A percentile compares a stretch with the other conserved stretches of the same genome.
These are phyloP conservation scores for Trichophyton mentagrophytes DNA, from an alignment of 2,329 filamentous ascomycete species.

Conservation along the genomic window DNA sequence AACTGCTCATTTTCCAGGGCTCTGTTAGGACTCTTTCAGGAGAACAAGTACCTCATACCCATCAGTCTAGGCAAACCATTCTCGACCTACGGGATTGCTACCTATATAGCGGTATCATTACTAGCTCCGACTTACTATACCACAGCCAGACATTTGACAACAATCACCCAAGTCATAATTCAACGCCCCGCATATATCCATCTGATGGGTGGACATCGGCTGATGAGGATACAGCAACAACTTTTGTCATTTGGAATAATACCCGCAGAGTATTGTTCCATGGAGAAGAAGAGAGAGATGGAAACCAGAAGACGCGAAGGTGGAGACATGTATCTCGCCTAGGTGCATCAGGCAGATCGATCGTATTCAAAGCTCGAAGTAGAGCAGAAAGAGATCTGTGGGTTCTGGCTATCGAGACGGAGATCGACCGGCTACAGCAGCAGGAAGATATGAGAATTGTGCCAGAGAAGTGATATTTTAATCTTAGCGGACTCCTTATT, in stretches of 20 bases:
- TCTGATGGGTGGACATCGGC: constrained; percentile 49
- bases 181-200: constrained; percentile 47
- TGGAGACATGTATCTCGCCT: constrained; percentile 48
- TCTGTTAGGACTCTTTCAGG: constrained; percentile 44
- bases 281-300: constrained; percentile 24
- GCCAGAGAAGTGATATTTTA: constrained; percentile 2
- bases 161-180: constrained; percentile 47
- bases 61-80: constrained; percentile 47
- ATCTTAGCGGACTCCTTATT: neutral
- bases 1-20: constrained; percentile 50
- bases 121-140: constrained; percentile 50
- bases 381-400: constrained; percentile 54
- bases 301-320: constrained; percentile 25
- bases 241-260: constrained; percentile 55
- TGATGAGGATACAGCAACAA: constrained; percentile 54
- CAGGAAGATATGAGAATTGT: constrained; percentile 40
- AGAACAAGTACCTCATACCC: constrained; percentile 45
- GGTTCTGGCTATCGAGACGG: constrained; percentile 52
- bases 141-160: constrained; percentile 52
- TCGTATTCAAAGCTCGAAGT: constrained; percentile 54
- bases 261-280: constrained; percentile 45
- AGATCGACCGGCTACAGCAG: constrained; percentile 49
- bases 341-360: constrained; percentile 47
- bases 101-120: constrained; percentile 51
- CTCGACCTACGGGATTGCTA: constrained; percentile 52